Conservation (phyloP, 257 asterid genomes). For the Verbascum thapsus region DNA sequence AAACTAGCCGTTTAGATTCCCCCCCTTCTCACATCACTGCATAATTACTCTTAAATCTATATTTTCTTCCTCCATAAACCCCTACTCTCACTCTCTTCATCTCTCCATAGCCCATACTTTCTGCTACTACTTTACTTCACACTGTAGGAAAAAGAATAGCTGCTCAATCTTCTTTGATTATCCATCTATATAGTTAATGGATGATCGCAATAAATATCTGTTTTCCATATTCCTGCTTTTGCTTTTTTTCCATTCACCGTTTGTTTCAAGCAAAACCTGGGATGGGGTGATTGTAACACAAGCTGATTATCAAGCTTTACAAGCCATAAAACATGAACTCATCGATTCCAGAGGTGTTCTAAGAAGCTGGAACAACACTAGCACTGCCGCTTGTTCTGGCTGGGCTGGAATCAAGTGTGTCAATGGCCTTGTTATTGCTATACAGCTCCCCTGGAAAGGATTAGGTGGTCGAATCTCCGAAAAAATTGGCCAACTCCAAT, state of each 20-base stretch:
- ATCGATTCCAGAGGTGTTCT: too few species aligned
- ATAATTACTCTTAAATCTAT: too few species aligned
- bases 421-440: slow-evolving; percentile 58
- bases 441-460: slow-evolving; percentile 73
- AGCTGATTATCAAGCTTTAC: slow-evolving; percentile 53
- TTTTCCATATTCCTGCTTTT: too few species aligned
- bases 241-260: too few species aligned
- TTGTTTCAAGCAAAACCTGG: slow-evolving; percentile 8
- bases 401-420: too few species aligned
- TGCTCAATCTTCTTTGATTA: not conserved
- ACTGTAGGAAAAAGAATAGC: not conserved
- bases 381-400: too few species aligned
- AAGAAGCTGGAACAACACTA: too few species aligned
- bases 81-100: slow-evolving; percentile 33
- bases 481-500: slow-evolving; percentile 78
- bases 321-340: slow-evolving; percentile 45
- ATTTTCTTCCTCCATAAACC: not conserved
- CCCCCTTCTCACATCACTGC: too few species aligned
- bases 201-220: slow-evolving; percentile 20
- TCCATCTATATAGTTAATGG: slow-evolving; percentile 21
- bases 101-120: slow-evolving; percentile 13
- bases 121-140: slow-evolving; percentile 33
- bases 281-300: slow-evolving; percentile 50
- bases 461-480: slow-evolving; percentile 74
- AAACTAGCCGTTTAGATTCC: too few species aligned